These are phyloP conservation scores for Fraxinus velutina DNA, from an alignment of 305 asterid genomes.

Conservation along the genomic window DNA sequence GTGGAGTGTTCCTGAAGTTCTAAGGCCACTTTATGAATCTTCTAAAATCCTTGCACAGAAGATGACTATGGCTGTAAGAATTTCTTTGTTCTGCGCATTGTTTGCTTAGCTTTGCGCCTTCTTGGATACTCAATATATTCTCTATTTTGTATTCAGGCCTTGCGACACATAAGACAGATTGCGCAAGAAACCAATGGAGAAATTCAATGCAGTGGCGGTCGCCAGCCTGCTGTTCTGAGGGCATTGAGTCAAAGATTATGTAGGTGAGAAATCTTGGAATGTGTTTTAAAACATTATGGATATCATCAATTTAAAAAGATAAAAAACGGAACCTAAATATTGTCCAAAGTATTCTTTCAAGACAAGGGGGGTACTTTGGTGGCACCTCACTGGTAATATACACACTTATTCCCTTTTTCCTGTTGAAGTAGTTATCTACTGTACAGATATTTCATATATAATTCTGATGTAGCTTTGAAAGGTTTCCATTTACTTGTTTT, in stretches of 20 bases:
- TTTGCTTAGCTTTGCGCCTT: background rate
- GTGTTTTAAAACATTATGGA: background rate
- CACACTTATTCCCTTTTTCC: background rate
- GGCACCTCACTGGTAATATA: background rate
- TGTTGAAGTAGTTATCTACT: background rate
- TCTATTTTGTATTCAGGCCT: slow-evolving; percentile 46
- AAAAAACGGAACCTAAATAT: background rate
- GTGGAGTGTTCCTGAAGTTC: slow-evolving; percentile 87
- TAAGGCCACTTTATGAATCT: slow-evolving; percentile 91
- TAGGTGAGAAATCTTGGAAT: slow-evolving; percentile 43
- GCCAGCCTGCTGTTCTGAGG: slow-evolving; percentile 83
- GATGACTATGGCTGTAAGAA: slow-evolving; percentile 86
- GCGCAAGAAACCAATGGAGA: slow-evolving; percentile 89
- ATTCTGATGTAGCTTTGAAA: background rate
- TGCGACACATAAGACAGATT: slow-evolving; percentile 80
- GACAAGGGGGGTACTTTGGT: background rate
- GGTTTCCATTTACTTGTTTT: background rate
- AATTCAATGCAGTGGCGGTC: slow-evolving; percentile 72
- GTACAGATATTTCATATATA: background rate
- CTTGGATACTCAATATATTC: background rate
- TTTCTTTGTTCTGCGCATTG: background rate
- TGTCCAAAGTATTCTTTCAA: background rate
- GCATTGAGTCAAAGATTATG: slow-evolving; percentile 81
- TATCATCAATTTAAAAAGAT: background rate
- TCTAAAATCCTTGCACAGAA: slow-evolving; percentile 89